A percentile compares a stretch with the other conserved stretches of the same genome.
phyloP scores from a whole-genome alignment of 768 basidiomycete species.

The Arthromyces matolae region DNA sequence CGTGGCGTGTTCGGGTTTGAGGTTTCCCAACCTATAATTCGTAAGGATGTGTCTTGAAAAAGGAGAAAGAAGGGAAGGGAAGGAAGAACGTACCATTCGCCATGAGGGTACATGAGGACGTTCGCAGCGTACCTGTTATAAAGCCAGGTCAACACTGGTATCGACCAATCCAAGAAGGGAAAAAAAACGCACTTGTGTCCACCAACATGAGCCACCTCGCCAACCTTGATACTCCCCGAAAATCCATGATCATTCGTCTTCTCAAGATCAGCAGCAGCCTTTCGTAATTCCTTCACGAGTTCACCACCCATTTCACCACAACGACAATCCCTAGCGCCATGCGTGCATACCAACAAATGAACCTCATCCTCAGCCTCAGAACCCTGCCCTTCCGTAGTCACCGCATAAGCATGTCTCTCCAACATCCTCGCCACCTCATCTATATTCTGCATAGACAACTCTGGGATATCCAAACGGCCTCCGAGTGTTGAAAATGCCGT shows the following conservation, averaged over 20 bases:
- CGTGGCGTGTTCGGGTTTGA: too few species aligned
- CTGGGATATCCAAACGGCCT: slow-evolving; percentile 47
- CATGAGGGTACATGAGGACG: slow-evolving; percentile 62
- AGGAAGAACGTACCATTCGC: slow-evolving; percentile 62
- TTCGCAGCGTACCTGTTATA: slow-evolving; percentile 61
- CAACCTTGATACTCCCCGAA: slow-evolving; percentile 40
- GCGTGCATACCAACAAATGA: slow-evolving; percentile 73
- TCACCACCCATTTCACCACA: slow-evolving; percentile 65
- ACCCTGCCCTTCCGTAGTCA: slow-evolving; percentile 11
- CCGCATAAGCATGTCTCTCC: slow-evolving; percentile 26
- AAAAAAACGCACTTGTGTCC: slow-evolving; percentile 57
- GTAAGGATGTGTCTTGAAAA: too few species aligned
- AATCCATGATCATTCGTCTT: slow-evolving; percentile 23
- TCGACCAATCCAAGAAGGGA: background rate
- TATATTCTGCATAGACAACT: slow-evolving; percentile 46
- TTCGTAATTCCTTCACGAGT: slow-evolving; percentile 50
- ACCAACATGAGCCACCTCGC: slow-evolving; percentile 76
- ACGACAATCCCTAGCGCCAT: slow-evolving; percentile 74
- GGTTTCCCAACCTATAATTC: too few species aligned
- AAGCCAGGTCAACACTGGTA: slow-evolving; percentile 1
- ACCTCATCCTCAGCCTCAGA: slow-evolving; percentile 22
- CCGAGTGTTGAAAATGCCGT: slow-evolving; percentile 50
- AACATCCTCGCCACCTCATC: slow-evolving; percentile 43
- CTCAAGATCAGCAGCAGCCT: slow-evolving; percentile 44
- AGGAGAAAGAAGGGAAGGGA: background rate